phyloP scores from a whole-genome alignment of 1,284 basidiomycete genomes.

The Trichosporon ovoides region DNA sequence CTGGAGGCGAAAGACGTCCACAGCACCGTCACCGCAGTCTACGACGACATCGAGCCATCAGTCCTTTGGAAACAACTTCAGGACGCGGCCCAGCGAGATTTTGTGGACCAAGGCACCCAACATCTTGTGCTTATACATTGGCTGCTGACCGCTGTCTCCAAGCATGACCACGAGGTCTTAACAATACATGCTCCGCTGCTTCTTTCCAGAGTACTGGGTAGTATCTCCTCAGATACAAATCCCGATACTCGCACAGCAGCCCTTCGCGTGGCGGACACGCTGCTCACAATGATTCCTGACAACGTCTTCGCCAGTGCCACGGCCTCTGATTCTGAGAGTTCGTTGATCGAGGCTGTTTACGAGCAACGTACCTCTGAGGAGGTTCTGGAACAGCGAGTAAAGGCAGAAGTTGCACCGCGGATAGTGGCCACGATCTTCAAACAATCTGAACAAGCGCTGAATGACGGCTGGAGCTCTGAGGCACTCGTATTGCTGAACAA shows the following conservation, averaged over 20 bases:
- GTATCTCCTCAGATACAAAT: neutral
- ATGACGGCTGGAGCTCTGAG: conserved; percentile 3
- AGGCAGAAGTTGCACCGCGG: conserved; percentile 17
- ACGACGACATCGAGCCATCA: conserved; percentile 86
- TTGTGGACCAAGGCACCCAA: conserved; percentile 17
- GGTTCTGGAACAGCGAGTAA: conserved; percentile 6
- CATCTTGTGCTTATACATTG: conserved; percentile 46
- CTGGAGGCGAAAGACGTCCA: conserved; percentile 48
- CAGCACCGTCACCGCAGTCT: conserved; percentile 81
- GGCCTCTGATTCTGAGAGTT: neutral
- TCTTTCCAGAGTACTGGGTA: conserved; percentile 18
- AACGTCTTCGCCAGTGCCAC: conserved; percentile 3
- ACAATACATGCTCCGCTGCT: conserved; percentile 29
- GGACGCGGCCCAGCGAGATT: conserved; percentile 50
- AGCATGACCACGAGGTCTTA: conserved; percentile 52
- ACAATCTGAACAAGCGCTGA: conserved; percentile 10
- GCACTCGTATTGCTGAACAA: conserved; percentile 15
- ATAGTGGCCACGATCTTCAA: conserved; percentile 25
- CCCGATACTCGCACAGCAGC: neutral
- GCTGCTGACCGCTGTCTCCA: conserved; percentile 49
- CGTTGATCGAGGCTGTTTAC: conserved; percentile 1
- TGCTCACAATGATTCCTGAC: conserved; percentile 11
- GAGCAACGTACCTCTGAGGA: conserved; percentile 4
- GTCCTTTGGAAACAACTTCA: conserved; percentile 78
- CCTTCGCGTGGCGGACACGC: conserved; percentile 10